Evolutionary conservation across 257 asterid species (phyloP).

Genomic region (Solanum pimpinellifolium): DNA sequence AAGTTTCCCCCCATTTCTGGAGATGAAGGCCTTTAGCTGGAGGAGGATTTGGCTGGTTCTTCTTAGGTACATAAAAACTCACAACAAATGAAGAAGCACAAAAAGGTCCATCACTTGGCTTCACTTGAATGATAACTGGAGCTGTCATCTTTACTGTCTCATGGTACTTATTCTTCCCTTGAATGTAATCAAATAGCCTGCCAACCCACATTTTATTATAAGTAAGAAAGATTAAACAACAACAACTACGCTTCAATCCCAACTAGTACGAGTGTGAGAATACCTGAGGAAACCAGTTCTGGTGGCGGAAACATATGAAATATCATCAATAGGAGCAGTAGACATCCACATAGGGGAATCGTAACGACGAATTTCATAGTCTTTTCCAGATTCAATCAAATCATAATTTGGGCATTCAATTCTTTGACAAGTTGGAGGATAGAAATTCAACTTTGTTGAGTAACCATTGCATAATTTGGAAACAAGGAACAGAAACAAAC

Average conservation of each 20-base stretch:
- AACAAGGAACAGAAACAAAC: neutral
- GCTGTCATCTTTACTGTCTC: constrained; percentile 77
- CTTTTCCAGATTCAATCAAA: constrained; percentile 49
- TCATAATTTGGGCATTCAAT: constrained; percentile 88
- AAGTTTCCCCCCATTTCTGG: constrained; percentile 60
- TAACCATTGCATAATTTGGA: neutral
- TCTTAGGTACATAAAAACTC: constrained; percentile 59
- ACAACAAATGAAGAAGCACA: constrained; percentile 59
- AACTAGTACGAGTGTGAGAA: neutral
- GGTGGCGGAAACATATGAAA: constrained; percentile 49
- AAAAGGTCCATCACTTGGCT: constrained; percentile 78
- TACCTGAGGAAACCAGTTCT: constrained; percentile 53
- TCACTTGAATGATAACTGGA: constrained; percentile 62
- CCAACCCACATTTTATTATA: neutral
- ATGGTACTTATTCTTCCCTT: constrained; percentile 47
- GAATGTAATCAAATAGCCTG: constrained; percentile 71
- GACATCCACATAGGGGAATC: constrained; percentile 66
- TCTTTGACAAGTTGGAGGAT: constrained; percentile 67
- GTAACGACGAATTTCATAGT: constrained; percentile 75
- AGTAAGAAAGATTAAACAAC: neutral
- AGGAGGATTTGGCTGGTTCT: constrained; percentile 61
- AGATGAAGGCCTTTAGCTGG: constrained; percentile 50
- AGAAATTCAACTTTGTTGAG: constrained; percentile 9
- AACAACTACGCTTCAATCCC: neutral
- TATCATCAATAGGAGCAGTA: constrained; percentile 59